These are phyloP conservation scores for Pleurotus pulmonarius DNA, from an alignment of 768 basidiomycete genomes.

Conservation along the genomic window DNA sequence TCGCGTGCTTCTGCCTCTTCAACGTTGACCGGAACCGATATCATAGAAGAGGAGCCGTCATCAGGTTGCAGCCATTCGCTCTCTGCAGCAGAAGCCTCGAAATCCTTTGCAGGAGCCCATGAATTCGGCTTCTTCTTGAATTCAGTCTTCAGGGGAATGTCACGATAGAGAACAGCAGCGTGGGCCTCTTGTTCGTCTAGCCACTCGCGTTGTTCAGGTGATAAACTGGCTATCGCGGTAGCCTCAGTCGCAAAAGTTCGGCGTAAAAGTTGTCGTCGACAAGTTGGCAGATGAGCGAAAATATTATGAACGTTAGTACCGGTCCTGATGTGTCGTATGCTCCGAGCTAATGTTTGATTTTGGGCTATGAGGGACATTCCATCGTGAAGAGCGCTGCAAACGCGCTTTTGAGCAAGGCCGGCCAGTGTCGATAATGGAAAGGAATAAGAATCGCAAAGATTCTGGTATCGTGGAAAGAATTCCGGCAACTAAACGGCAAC, in stretches of 20 bases:
- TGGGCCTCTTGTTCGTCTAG: constrained; percentile 4
- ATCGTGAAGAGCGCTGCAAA: not conserved
- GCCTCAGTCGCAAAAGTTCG: not conserved
- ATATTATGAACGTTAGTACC: not conserved
- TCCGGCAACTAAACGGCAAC: too few species aligned
- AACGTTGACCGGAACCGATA: constrained; percentile 6
- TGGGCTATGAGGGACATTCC: not conserved
- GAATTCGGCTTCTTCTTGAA: not conserved
- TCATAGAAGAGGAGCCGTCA: constrained; percentile 4
- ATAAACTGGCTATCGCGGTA: not conserved
- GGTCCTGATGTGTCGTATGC: not conserved
- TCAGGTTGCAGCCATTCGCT: constrained; percentile 35
- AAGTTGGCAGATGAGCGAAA: not conserved
- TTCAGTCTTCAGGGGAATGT: not conserved
- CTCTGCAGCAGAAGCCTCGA: constrained; percentile 24
- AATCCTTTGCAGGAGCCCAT: not conserved
- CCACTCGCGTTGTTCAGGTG: not conserved
- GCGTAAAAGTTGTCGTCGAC: not conserved
- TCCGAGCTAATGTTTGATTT: not conserved
- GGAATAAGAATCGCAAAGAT: too few species aligned
- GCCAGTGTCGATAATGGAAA: constrained; percentile 1
- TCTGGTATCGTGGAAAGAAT: too few species aligned
- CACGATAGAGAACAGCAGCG: not conserved
- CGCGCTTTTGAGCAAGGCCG: not conserved
- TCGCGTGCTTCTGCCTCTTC: constrained; percentile 14